Base-by-base conservation (phyloP, 176 grass and related monocot genomes). In the Bolboschoenus planiculmis region DNA sequence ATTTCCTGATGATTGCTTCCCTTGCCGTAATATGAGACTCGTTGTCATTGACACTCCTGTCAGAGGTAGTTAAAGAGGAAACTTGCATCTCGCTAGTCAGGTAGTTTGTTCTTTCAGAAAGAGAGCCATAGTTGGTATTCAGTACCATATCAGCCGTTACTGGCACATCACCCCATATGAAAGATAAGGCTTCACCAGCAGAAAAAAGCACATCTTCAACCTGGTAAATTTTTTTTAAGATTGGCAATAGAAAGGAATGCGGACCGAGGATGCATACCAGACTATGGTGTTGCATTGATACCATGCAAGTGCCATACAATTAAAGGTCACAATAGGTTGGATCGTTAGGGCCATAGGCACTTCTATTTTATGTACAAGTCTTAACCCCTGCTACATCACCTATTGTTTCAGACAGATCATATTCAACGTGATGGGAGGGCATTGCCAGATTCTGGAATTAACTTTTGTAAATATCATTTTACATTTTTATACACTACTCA, bases 131-230 rank as follows among this genome's bases (percentile, higher is more conserved):
- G 68, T 97, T 97, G 34, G 92, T 88, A 89, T 92, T 89, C 71
- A 97, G 83, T 88, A 97, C 90, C 64, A 89, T 73, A 84, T 97
- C 88, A 78, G 88, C 80, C 50, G 92, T 89, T 55, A 94, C 85
- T 74, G 95, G 90, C 78, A 97, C 88, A 80, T 91, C 88, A 36
- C 92, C 92, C 95, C 95, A 97, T 94, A 97, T 97, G 86, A 94
- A 97, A 88, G 92, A 94, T 80, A 94, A 68, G 54, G 95, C 95
- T 83, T 97, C 95, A 2, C 94, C 95, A 39, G 90, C 89, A 85
- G 95, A 85, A 91, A 97, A 97, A 81, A 97, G 92, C 54, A 97
- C 86, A 85, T 97, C 92, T 88, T 97, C 95, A 10, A 97, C 95
- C 95, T 97, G 51, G 83, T 46, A 20, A 39, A 78, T 30, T 75